phyloP scores from a whole-genome alignment of 139 green algal species.

The Chlorella sp. region DNA sequence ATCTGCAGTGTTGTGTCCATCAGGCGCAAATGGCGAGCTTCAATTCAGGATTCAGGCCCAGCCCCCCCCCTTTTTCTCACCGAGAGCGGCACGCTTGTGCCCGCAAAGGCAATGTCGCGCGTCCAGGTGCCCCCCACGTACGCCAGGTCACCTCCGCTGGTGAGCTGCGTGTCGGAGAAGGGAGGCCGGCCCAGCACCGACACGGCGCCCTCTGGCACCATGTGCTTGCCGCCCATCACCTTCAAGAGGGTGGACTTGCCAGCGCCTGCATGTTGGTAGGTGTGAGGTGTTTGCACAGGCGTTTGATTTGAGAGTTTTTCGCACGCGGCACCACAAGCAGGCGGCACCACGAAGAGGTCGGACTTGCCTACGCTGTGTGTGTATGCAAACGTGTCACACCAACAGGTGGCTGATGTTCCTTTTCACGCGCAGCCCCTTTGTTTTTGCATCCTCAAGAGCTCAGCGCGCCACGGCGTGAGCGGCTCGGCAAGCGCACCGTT shows the following conservation, averaged over 20 bases:
- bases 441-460: neutral
- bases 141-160: slow-evolving; percentile 65
- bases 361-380: neutral
- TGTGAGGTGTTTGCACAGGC: neutral
- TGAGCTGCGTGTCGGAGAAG: slow-evolving; percentile 90
- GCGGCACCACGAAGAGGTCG: neutral
- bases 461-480: neutral
- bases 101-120: slow-evolving; percentile 89
- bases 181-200: slow-evolving; percentile 73
- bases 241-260: slow-evolving; percentile 88
- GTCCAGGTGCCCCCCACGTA: slow-evolving; percentile 96
- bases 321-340: neutral
- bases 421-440: too few relatives aligned
- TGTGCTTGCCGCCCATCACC: slow-evolving; percentile 87
- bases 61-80: too few relatives aligned
- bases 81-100: slow-evolving; percentile 76
- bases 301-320: neutral
- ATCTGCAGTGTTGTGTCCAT: too few relatives aligned
- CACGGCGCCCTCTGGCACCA: slow-evolving; percentile 54
- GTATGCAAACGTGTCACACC: neutral
- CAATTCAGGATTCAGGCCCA: too few relatives aligned
- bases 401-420: too few relatives aligned
- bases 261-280: slow-evolving; percentile 16
- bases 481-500: too few relatives aligned
- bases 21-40: too few relatives aligned